A percentile compares a stretch with the other conserved stretches of the same genome.
phyloP scores from a whole-genome alignment of 1,284 basidiomycete species.

The Ustilago nuda region DNA sequence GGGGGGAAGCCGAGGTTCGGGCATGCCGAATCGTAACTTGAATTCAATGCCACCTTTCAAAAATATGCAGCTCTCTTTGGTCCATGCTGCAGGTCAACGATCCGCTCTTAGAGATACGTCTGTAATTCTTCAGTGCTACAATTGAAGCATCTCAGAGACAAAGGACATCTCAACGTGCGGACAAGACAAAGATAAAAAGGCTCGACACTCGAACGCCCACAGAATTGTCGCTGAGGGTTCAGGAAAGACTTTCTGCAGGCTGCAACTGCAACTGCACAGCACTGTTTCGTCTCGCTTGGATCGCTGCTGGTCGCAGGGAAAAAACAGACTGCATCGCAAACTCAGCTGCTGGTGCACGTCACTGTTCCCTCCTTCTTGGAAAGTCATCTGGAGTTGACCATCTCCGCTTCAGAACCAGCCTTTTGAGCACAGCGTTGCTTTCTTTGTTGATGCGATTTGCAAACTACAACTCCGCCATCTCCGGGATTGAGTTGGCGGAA shows the following conservation, averaged over 20 bases:
- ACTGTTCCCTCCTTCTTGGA: not conserved
- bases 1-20: constrained; percentile 2
- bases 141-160: not conserved
- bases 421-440: not conserved
- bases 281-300: constrained; percentile 10
- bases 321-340: not conserved
- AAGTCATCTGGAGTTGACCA: not conserved
- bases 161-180: not conserved
- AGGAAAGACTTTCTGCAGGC: not conserved
- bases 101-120: not conserved
- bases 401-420: not conserved
- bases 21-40: not conserved
- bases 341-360: not conserved
- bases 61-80: not conserved
- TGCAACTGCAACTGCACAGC: constrained; percentile 1
- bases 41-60: not conserved
- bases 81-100: not conserved
- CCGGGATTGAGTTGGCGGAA: not conserved
- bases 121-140: too few relatives aligned
- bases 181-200: not conserved
- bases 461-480: too few relatives aligned
- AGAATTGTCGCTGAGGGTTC: constrained; percentile 8
- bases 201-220: not conserved
- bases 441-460: too few relatives aligned
- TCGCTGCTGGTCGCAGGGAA: not conserved